phyloP scores from a whole-genome alignment of 176 grass and related monocot genomes.

The Chloris gayana region DNA sequence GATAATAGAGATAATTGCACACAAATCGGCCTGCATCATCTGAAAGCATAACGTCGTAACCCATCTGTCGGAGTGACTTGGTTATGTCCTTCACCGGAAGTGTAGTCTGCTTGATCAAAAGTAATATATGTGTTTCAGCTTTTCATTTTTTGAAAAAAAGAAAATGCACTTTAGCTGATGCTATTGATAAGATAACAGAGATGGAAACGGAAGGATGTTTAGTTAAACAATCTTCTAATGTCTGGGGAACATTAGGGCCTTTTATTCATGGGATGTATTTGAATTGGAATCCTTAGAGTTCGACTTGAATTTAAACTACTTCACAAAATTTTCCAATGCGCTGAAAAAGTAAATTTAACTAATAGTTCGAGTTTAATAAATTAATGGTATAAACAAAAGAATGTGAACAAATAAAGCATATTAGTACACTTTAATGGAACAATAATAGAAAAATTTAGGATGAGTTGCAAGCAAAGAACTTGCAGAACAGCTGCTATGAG shows the following conservation, averaged over 20 bases:
- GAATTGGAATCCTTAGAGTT: background rate
- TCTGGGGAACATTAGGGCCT: background rate
- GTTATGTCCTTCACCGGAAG: conserved; percentile 59
- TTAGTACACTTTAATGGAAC: background rate
- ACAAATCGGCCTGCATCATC: conserved; percentile 82
- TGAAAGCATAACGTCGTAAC: conserved; percentile 66
- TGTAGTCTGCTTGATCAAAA: conserved; percentile 52
- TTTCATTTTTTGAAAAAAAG: background rate
- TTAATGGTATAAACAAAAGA: background rate
- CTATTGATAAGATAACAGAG: background rate
- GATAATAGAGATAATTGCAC: conserved; percentile 90
- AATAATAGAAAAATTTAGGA: background rate
- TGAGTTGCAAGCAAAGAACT: background rate
- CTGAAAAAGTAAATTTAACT: background rate
- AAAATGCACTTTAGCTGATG: background rate
- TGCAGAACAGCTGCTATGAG: background rate
- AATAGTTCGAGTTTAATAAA: too few relatives aligned
- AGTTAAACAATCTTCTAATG: background rate
- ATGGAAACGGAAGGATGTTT: background rate
- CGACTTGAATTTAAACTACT: background rate
- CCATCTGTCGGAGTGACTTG: conserved; percentile 59
- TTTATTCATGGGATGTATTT: background rate
- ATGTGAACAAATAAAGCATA: background rate
- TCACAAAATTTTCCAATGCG: background rate
- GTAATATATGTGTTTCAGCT: background rate